Evolutionary conservation across 768 basidiomycete species (phyloP).

Genomic region (Lactifluus volemus): DNA sequence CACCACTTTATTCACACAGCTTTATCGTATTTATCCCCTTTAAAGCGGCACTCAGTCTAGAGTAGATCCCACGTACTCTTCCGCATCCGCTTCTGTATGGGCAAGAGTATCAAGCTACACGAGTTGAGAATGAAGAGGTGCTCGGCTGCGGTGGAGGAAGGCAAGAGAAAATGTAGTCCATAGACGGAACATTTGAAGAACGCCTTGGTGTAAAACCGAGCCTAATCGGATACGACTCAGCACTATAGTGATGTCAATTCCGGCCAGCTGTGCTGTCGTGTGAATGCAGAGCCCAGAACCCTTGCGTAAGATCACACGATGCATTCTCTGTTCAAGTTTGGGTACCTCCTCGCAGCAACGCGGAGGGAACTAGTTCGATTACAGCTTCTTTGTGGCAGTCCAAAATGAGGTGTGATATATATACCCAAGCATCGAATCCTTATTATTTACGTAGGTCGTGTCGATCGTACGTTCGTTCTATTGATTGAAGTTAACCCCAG

Average conservation of each 20-base stretch:
- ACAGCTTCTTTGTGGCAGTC: conserved; percentile 49
- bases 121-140: no score
- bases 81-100: no score
- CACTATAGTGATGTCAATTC: neutral
- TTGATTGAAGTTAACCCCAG: neutral
- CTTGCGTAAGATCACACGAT: neutral
- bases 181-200: no score
- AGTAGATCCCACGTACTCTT: no score
- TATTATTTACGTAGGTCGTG: conserved; percentile 82
- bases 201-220: no score
- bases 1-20: no score
- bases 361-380: neutral
- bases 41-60: no score
- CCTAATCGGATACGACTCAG: neutral
- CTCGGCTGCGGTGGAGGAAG: no score
- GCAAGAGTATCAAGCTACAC: no score
- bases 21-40: no score
- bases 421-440: conserved; percentile 74
- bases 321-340: neutral
- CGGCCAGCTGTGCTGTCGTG: neutral
- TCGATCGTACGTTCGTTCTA: conserved; percentile 76
- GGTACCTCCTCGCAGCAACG: neutral
- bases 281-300: neutral
- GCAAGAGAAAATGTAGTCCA: no score
- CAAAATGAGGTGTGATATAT: conserved; percentile 81